phyloP scores from a whole-genome alignment of 306 rosid species.

The Alnus rubra region DNA sequence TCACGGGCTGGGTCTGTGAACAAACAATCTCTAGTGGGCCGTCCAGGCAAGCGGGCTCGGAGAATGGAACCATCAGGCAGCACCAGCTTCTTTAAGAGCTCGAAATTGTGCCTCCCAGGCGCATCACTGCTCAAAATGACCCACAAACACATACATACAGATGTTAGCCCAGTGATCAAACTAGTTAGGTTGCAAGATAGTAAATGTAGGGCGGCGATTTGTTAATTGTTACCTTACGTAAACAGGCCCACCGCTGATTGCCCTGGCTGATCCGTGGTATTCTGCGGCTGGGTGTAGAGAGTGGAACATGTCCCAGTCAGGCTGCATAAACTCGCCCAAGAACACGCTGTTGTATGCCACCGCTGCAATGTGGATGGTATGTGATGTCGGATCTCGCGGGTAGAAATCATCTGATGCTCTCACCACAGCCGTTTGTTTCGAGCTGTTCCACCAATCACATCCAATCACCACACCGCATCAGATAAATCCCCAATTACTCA shows the following conservation, averaged over 20 bases:
- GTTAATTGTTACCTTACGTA: conserved; percentile 52
- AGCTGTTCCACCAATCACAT: conserved; percentile 26
- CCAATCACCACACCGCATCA: neutral
- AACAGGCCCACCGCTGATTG: conserved; percentile 90
- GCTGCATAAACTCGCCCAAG: conserved; percentile 88
- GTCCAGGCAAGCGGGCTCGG: conserved; percentile 76
- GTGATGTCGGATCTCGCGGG: conserved; percentile 80
- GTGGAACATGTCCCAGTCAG: conserved; percentile 99
- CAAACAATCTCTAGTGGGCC: conserved; percentile 87
- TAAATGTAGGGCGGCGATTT: too few species aligned
- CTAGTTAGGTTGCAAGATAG: neutral
- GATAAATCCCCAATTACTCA: neutral
- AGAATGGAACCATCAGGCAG: conserved; percentile 82
- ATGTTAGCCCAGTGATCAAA: neutral
- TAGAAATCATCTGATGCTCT: conserved; percentile 90
- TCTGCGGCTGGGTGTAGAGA: conserved; percentile 83
- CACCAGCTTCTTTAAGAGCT: conserved; percentile 67
- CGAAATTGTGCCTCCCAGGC: conserved; percentile 80
- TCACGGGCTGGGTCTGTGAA: conserved; percentile 85
- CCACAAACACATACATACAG: neutral
- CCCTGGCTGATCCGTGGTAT: conserved; percentile 89
- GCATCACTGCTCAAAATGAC: conserved; percentile 52
- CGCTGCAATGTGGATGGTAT: conserved; percentile 84
- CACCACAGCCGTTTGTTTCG: conserved; percentile 77
- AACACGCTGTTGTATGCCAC: conserved; percentile 90